Evolutionary conservation across 768 basidiomycete species (phyloP).

Genomic region (Collybia sordida): DNA sequence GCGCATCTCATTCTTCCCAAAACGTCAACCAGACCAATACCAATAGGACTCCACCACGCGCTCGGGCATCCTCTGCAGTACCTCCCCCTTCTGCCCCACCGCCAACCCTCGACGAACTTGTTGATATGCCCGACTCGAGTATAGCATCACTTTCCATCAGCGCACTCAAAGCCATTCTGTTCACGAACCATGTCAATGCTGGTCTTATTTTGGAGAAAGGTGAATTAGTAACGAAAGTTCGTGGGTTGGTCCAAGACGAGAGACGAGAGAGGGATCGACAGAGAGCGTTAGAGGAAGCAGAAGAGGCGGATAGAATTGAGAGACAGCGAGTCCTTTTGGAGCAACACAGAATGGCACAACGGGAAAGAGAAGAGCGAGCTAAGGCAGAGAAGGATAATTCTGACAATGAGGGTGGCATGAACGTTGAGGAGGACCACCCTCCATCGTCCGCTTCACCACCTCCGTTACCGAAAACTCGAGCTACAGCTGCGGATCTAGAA

Average conservation of each 20-base stretch:
- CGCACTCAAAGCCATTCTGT: slow-evolving; percentile 76
- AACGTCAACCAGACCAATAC: slow-evolving; percentile 14
- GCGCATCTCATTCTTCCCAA: slow-evolving; percentile 20
- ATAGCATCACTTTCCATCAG: slow-evolving; percentile 66
- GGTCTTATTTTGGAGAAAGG: slow-evolving; percentile 82
- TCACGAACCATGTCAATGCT: slow-evolving; percentile 79
- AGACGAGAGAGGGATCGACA: slow-evolving; percentile 50
- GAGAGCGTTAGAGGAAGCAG: slow-evolving; percentile 41
- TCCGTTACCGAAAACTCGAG: slow-evolving; percentile 36
- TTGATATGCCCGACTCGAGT: slow-evolving; percentile 56
- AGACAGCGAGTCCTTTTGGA: slow-evolving; percentile 36
- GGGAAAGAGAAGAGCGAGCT: slow-evolving; percentile 25
- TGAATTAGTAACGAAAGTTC: slow-evolving; percentile 76
- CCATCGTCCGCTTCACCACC: slow-evolving; percentile 21
- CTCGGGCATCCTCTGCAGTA: slow-evolving; percentile 41
- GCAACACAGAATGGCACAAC: slow-evolving; percentile 25
- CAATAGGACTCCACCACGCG: slow-evolving; percentile 32
- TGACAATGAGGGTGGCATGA: slow-evolving; percentile 13
- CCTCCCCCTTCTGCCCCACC: slow-evolving; percentile 36
- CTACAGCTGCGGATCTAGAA: slow-evolving; percentile 46
- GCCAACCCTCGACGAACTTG: slow-evolving; percentile 68
- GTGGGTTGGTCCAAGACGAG: slow-evolving; percentile 64
- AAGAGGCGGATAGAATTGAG: slow-evolving; percentile 41
- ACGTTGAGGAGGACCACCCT: slow-evolving; percentile 13
- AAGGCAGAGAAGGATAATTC: slow-evolving; percentile 17